These are phyloP conservation scores for Lipomyces orientalis DNA, from an alignment of 805 yeast species.

Conservation along the genomic window DNA sequence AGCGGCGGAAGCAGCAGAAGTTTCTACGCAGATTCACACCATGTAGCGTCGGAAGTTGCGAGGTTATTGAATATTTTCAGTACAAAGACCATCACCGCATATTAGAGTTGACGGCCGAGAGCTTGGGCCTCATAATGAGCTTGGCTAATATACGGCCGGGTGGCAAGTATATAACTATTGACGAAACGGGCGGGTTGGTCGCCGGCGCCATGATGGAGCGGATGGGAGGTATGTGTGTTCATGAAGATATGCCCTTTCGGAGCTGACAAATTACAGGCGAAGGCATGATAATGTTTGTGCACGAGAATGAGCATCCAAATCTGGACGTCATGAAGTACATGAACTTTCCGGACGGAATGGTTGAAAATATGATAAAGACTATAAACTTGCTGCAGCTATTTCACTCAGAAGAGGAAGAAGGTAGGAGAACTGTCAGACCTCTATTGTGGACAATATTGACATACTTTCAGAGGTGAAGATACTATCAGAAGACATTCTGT, in stretches of 20 bases:
- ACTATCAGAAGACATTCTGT: constrained; percentile 57
- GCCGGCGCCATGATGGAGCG: constrained; percentile 86
- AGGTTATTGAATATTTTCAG: constrained; percentile 70
- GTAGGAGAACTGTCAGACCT: constrained; percentile 50
- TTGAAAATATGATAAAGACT: constrained; percentile 64
- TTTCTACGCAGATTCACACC: constrained; percentile 85
- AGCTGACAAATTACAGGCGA: constrained; percentile 40
- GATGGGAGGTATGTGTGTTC: constrained; percentile 57
- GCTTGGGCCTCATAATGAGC: constrained; percentile 76
- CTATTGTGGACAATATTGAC: background rate
- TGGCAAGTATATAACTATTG: constrained; percentile 84
- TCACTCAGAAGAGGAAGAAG: constrained; percentile 69
- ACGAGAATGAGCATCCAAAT: constrained; percentile 94
- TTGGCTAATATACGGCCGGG: constrained; percentile 86
- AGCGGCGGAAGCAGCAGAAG: constrained; percentile 89
- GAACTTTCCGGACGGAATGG: constrained; percentile 58
- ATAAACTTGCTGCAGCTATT: constrained; percentile 79
- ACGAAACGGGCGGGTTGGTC: constrained; percentile 93
- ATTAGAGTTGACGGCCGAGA: constrained; percentile 83
- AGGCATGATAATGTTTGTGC: constrained; percentile 75
- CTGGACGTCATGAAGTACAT: constrained; percentile 70
- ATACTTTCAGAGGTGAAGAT: constrained; percentile 41
- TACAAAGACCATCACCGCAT: constrained; percentile 78
- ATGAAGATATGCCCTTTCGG: constrained; percentile 1
- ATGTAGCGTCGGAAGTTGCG: constrained; percentile 72